Conservation (phyloP, 75 land plant species). For the Chamaecyparis obtusa region DNA sequence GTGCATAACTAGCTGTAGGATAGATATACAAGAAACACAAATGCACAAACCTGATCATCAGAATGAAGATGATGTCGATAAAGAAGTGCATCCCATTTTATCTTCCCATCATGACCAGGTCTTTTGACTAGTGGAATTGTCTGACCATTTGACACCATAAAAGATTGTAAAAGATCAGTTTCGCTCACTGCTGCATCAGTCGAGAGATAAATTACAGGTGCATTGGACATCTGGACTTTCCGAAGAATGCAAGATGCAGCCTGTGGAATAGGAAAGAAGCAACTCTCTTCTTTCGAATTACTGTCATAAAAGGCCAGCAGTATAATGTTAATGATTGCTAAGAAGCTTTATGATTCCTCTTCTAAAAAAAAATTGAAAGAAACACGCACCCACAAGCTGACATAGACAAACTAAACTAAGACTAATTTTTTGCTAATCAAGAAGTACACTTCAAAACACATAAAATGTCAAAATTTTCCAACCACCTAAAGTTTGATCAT, state of each 20-base stretch:
- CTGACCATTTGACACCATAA: conserved; percentile 50
- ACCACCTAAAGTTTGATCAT: neutral
- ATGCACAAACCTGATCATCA: conserved; percentile 55
- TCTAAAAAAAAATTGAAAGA: neutral
- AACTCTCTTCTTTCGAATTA: conserved; percentile 68
- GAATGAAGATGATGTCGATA: conserved; percentile 55
- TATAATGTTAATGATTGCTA: neutral
- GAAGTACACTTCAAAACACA: neutral
- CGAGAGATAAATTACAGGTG: conserved; percentile 83
- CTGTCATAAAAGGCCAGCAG: conserved; percentile 25
- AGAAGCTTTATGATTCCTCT: neutral
- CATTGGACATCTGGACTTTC: conserved; percentile 48
- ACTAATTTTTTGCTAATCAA: neutral
- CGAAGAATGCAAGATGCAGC: conserved; percentile 82
- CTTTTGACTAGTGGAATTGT: conserved; percentile 68
- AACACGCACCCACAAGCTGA: conserved; percentile 5
- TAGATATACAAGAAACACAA: neutral
- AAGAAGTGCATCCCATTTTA: conserved; percentile 91
- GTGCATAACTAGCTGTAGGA: neutral
- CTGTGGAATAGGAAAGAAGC: conserved; percentile 91
- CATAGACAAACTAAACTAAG: neutral
- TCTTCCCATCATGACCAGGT: conserved; percentile 62
- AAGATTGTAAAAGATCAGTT: conserved; percentile 65
- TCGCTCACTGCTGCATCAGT: conserved; percentile 94
- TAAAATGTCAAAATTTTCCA: neutral